Base-by-base conservation (phyloP, 768 basidiomycete species). In the Lactifluus subvellereus region DNA sequence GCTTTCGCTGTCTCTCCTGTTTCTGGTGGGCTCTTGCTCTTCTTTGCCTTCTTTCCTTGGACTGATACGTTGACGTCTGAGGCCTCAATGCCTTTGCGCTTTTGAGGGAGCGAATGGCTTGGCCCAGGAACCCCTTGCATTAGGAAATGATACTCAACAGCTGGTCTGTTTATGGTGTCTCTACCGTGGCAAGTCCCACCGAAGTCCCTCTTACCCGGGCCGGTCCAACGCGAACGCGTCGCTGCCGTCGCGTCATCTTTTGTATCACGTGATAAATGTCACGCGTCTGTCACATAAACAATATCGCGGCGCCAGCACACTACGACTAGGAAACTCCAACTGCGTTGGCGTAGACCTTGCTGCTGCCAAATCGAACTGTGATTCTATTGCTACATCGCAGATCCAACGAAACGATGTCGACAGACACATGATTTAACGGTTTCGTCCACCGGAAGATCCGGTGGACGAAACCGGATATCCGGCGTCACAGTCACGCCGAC, bases 1-100 rank as follows among this genome's bases (percentile, higher is more conserved):
- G 66, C 54, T 49, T 68, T 62, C n/a, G 22, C 35, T 38, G 45
- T 13, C 43, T 45, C 56, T 14, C n/a, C 30, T 13, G 45, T 16
- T 35, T 47, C 47, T 35, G 45, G 38, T 4, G 38, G 32, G 42
- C 38, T 53, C 30, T 43, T 59, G 22, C 27, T 50, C 53, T 49
- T 42, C 47, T 40, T 64, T 35, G 32, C 40, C 32, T 14, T 57
- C n/a, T 62, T 62, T 1, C 13, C 53, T 32, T 13, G 16, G 20
- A 6, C n/a, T n/a, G 32, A 53, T 8, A 33, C 8, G 8, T 32
- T 38, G 50, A 45, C 33, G 13, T n/a, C 32, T 22, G 62, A 20
- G 5, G 0, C 43, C 13, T 57, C 52, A 18, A 22, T 11, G 2
- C 4, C 13, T 16, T 60, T 60, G 53, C 62, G 62, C 20, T 64